Evolutionary conservation across 139 green algal species (phyloP).

Genomic region (Chlamydomonas schloesseri): DNA sequence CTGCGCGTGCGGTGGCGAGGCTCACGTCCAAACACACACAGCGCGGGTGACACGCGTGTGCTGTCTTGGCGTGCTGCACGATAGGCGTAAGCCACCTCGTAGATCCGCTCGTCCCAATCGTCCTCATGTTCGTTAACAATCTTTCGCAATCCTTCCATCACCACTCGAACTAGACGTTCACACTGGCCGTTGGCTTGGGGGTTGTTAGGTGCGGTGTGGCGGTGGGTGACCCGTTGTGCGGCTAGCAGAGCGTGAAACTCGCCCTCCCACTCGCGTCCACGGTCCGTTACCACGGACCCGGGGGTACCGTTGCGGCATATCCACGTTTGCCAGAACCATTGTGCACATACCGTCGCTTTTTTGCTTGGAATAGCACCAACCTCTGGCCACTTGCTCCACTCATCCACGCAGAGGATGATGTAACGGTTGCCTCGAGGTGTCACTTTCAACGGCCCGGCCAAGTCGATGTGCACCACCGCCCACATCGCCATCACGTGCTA

Average conservation of each 20-base stretch:
- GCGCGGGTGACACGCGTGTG: too few species aligned
- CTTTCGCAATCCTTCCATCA: neutral
- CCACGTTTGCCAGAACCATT: neutral
- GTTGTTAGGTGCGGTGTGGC: neutral
- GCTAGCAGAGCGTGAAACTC: neutral
- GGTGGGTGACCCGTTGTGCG: neutral
- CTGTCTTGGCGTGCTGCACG: too few species aligned
- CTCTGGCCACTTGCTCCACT: constrained; percentile 18
- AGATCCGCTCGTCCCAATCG: too few species aligned
- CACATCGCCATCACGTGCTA: neutral
- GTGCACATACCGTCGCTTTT: neutral
- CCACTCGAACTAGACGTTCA: neutral
- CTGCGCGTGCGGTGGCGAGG: too few species aligned
- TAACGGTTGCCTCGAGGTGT: neutral
- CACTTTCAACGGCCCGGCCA: neutral
- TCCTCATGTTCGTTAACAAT: neutral
- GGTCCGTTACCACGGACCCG: neutral
- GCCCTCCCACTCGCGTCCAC: neutral
- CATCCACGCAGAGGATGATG: neutral
- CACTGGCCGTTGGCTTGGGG: neutral
- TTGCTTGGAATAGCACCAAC: neutral
- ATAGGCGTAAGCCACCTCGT: too few species aligned
- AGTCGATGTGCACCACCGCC: neutral
- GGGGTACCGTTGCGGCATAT: neutral
- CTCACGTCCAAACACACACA: too few species aligned